Evolutionary conservation across 2,329 filamentous ascomycete genomes (phyloP).

Genomic region (Dactylellina cionopaga): DNA sequence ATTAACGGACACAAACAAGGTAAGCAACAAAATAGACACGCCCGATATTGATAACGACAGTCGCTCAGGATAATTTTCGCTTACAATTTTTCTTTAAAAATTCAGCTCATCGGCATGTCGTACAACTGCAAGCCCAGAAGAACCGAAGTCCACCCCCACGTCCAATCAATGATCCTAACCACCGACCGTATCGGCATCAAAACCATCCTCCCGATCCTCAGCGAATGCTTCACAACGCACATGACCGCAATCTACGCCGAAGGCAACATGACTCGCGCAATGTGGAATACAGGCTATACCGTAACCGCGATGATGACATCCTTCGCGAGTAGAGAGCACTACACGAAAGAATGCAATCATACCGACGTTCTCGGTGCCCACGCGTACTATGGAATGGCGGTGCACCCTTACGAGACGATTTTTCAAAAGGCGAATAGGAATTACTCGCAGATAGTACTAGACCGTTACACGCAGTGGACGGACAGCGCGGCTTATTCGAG

Average conservation of each 20-base stretch:
- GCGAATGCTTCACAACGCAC: slow-evolving; percentile 8
- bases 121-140: slow-evolving; percentile 59
- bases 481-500: slow-evolving; percentile 31
- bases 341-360: slow-evolving; percentile 15
- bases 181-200: slow-evolving; percentile 61
- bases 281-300: slow-evolving; percentile 13
- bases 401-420: slow-evolving; percentile 46
- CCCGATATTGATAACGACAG: neutral
- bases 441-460: slow-evolving; percentile 1
- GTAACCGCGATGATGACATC: slow-evolving; percentile 30
- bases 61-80: neutral
- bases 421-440: slow-evolving; percentile 40
- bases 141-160: slow-evolving; percentile 55
- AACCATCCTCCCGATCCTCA: slow-evolving; percentile 58
- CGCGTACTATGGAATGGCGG: slow-evolving; percentile 15
- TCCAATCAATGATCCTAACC: slow-evolving; percentile 61
- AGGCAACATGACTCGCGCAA: slow-evolving; percentile 20
- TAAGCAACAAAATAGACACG: slow-evolving; percentile 23
- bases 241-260: slow-evolving; percentile 28
- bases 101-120: slow-evolving; percentile 61
- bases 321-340: slow-evolving; percentile 17
- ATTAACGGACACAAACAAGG: slow-evolving; percentile 59
- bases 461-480: slow-evolving; percentile 26
- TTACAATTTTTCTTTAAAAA: neutral
- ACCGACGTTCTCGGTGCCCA: slow-evolving; percentile 9